Evolutionary conservation across 1,284 basidiomycete species (phyloP), one percentile per base, ranked within the genome.

Genomic region (Cryptococcus sp.): DNA sequence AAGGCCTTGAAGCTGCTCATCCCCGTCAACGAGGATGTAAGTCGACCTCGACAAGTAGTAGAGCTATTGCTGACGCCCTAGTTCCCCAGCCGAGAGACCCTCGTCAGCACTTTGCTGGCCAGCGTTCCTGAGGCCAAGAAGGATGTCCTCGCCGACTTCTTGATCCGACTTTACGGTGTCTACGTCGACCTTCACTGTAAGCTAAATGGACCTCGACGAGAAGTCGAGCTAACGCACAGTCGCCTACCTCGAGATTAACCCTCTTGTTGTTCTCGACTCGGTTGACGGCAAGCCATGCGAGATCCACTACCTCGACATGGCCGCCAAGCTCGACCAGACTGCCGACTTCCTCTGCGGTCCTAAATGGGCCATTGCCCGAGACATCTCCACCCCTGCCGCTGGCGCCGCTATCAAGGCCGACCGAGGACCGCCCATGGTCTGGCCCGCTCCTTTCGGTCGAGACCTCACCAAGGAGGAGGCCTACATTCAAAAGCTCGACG

Each of bases 181-280:
- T 97, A 97, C 75, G 93, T 94, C 63, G 91, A 97, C 73, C 84
- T 94, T 51, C 90, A 94, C 78, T 94, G 70, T 68, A 51, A 54
- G 68, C n/a, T n/a, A n/a, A n/a, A n/a, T n/a, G n/a, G n/a, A n/a
- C n/a, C n/a, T n/a, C n/a, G n/a, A n/a, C n/a, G n/a, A n/a, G n/a
- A n/a, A n/a, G n/a, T n/a, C n/a, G n/a, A n/a, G n/a, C n/a, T n/a
- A n/a, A n/a, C n/a, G n/a, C 71, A 11, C 51, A 71, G 66, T 97
- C 72, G 91, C 94, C 36, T 98, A 98, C 79, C 89, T 98, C 69
- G 94, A 98, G 77, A 98, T 98, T 77, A 98, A 98, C 81, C 95
- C 95, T 39, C 83, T 98, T 53, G 87, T 98, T 68, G 88, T 89
- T 68, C 84, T 97, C 63, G 92, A 95, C 73, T 84, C 80, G 54